Base-by-base conservation (phyloP, 2,329 filamentous ascomycete genomes). In the Cadophora sp. region DNA sequence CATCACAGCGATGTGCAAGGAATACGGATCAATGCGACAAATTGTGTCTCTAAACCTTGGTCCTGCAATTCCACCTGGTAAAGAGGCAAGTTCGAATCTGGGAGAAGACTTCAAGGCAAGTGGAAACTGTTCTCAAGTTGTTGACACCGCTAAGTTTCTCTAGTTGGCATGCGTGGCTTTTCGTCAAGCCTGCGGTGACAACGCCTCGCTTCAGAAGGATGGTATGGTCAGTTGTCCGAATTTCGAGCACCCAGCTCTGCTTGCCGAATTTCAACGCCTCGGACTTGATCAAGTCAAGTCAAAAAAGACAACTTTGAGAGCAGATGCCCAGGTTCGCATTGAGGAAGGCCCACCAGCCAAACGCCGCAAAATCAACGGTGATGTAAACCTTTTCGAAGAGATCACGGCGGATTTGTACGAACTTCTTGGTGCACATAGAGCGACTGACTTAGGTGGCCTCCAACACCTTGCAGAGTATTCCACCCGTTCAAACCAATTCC, bases 381-480 rank as follows among this genome's bases (percentile, higher is more conserved):
- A 65, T 22, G 16, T 62, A 14, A 66, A 71, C 36, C 58, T 76
- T 16, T 66, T 77, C 9, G 75, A 78, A 41, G 71, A 77, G 24
- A 73, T 83, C 36, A 76, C 77, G 20, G 70, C 71, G 36, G 65
- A 75, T 55, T 56, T 78, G 66, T 78, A 78, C 71, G 66, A 64
- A 36, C 50, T 78, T 69, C 72, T 85, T 53, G 78, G 75, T 22
- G 76, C 72, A 41, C 75, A 79, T 51, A 74, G 75, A 43, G 71
- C 72, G 3, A 70, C 71, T 30, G 78, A 77, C 48, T 63, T 84
- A 43, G 74, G 78, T 65, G 79, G 78, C 18, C 69, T 85, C n/a
- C 72, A 82, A 77, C 64, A 79, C 61, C 73, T 81, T 16, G 78
- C 85, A 43, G 74, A 81, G 87, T 89, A 79, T 76, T 85, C 81